Percentiles rank a stretch among this genome's conserved stretches.
Evolutionary conservation across 2,329 filamentous ascomycete genomes (phyloP).

Genomic region (Fusarium tuaranense): DNA sequence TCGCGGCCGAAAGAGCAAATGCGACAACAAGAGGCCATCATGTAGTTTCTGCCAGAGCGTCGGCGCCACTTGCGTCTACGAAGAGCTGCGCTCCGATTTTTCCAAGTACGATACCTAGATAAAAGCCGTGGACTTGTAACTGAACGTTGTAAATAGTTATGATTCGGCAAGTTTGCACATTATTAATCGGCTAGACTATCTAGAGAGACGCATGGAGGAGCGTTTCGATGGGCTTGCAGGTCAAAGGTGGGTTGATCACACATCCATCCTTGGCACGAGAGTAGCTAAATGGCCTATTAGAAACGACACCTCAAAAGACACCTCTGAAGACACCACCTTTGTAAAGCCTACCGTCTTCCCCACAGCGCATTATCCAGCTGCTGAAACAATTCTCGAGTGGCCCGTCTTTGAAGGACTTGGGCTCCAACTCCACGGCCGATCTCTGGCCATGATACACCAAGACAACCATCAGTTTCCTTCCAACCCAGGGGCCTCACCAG

Average conservation of each 20-base stretch:
- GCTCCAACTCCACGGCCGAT: background rate
- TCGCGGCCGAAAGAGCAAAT: background rate
- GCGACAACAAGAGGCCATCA: constrained; percentile 3
- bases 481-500: background rate
- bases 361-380: background rate
- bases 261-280: no score
- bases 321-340: background rate
- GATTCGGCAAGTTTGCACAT: background rate
- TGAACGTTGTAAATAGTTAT: background rate
- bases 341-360: background rate
- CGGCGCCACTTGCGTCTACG: background rate
- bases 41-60: background rate
- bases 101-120: background rate
- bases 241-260: background rate
- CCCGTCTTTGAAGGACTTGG: background rate
- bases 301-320: background rate
- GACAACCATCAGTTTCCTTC: background rate
- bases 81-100: background rate
- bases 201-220: background rate
- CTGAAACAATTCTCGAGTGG: background rate
- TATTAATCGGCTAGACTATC: background rate
- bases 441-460: background rate
- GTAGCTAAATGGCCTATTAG: background rate
- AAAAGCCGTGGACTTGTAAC: background rate
- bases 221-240: background rate